Evolutionary conservation across 2,329 filamentous ascomycete genomes (phyloP).

Genomic region (Penicillium corylophilum): DNA sequence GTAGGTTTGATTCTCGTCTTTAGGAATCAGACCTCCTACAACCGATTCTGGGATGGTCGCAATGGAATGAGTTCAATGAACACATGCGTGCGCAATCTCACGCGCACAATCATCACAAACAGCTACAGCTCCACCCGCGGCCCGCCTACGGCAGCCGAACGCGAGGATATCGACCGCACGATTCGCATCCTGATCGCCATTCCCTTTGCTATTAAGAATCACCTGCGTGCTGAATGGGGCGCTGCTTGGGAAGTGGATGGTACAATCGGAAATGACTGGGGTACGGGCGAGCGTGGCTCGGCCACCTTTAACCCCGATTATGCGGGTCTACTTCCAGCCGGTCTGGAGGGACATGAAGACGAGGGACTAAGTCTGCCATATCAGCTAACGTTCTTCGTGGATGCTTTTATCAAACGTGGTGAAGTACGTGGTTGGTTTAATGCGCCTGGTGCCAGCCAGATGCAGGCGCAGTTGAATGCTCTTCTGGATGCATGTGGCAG

Average conservation of each 20-base stretch:
- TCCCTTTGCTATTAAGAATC: conserved; percentile 64
- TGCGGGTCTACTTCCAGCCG: conserved; percentile 50
- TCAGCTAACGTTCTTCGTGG: conserved; percentile 61
- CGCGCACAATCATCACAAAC: conserved; percentile 56
- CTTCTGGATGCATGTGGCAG: conserved; percentile 59
- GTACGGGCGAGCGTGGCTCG: conserved; percentile 29
- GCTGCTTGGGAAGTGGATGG: conserved; percentile 39
- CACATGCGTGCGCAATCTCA: conserved; percentile 60
- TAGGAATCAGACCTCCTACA: conserved; percentile 63
- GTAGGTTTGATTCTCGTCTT: conserved; percentile 68
- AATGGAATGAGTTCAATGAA: conserved; percentile 57
- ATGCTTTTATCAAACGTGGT: conserved; percentile 59
- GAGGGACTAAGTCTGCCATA: conserved; percentile 60
- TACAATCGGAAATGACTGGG: conserved; percentile 30
- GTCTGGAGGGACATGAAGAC: conserved; percentile 56
- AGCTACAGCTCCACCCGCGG: conserved; percentile 35
- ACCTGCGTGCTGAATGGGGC: conserved; percentile 63
- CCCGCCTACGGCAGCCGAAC: conserved; percentile 44
- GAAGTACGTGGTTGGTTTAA: conserved; percentile 59
- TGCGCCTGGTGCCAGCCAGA: conserved; percentile 57
- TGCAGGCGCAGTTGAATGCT: conserved; percentile 58
- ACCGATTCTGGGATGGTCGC: conserved; percentile 63
- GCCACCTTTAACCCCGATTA: conserved; percentile 49
- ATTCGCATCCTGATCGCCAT: conserved; percentile 61
- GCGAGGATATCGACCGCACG: conserved; percentile 58